Evolutionary conservation across 441 rosid species (phyloP).

Genomic region (Populus hybrid): DNA sequence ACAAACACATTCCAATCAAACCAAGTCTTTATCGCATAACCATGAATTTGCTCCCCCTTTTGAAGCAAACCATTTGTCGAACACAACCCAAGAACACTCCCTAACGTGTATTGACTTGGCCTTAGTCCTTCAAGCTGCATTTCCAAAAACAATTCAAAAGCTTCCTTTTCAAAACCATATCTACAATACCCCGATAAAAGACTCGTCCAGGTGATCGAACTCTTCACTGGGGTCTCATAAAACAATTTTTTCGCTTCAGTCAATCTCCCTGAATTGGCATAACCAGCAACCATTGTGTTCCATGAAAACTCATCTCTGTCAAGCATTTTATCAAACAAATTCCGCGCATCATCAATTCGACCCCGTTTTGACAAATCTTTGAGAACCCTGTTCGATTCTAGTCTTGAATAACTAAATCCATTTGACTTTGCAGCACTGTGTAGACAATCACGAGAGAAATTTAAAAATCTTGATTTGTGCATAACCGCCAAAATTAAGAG

Average conservation of each 20-base stretch:
- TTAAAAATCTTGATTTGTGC: slow-evolving; percentile 15
- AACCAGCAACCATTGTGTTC: slow-evolving; percentile 82
- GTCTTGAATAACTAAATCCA: slow-evolving; percentile 20
- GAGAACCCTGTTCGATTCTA: slow-evolving; percentile 43
- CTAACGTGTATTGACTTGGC: slow-evolving; percentile 67
- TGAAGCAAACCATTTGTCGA: slow-evolving; percentile 40
- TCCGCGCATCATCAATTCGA: slow-evolving; percentile 58
- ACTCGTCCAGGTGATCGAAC: slow-evolving; percentile 72
- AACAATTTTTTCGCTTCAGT: slow-evolving; percentile 56
- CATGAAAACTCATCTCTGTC: slow-evolving; percentile 69
- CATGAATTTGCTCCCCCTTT: slow-evolving; percentile 74
- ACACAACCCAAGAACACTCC: slow-evolving; percentile 66
- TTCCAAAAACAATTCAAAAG: slow-evolving; percentile 52
- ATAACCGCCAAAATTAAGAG: slow-evolving; percentile 9
- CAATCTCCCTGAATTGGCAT: slow-evolving; percentile 63
- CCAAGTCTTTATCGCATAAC: slow-evolving; percentile 48
- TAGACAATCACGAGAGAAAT: background rate
- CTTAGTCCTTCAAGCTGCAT: slow-evolving; percentile 64
- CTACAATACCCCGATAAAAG: slow-evolving; percentile 72
- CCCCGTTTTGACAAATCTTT: slow-evolving; percentile 47
- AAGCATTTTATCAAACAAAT: slow-evolving; percentile 65
- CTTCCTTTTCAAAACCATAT: slow-evolving; percentile 46
- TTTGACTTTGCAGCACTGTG: background rate
- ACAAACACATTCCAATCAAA: slow-evolving; percentile 55
- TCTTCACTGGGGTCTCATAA: slow-evolving; percentile 45